These are phyloP conservation scores for Coriolopsis trogii DNA, from an alignment of 1,284 basidiomycete genomes.

Conservation along the genomic window DNA sequence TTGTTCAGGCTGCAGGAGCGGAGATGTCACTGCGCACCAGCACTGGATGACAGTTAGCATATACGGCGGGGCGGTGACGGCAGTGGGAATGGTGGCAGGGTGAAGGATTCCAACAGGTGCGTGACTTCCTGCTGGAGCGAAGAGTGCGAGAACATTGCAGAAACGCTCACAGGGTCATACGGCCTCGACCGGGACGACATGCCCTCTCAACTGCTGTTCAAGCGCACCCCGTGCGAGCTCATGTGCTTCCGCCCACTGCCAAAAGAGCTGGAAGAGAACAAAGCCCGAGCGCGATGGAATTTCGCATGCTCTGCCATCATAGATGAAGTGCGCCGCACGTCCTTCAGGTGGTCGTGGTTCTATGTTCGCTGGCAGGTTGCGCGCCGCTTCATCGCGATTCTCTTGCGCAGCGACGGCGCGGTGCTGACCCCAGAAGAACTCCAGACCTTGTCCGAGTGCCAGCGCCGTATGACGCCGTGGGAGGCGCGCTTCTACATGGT, in stretches of 20 bases:
- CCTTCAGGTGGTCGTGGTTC: not conserved
- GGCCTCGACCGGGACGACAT: constrained; percentile 10
- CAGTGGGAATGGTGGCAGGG: too few species aligned
- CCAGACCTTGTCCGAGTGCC: not conserved
- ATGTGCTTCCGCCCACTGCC: constrained; percentile 24
- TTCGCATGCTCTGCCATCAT: constrained; percentile 22
- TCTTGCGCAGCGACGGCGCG: not conserved
- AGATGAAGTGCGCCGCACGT: constrained; percentile 9
- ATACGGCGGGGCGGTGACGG: too few species aligned
- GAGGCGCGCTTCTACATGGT: not conserved
- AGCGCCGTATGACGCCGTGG: not conserved
- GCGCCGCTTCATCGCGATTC: not conserved
- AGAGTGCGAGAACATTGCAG: too few species aligned
- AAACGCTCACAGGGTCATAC: not conserved
- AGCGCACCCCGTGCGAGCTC: not conserved
- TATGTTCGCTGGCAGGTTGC: not conserved
- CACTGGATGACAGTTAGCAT: too few species aligned
- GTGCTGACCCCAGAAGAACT: not conserved
- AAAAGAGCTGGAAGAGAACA: constrained; percentile 17
- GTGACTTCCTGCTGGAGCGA: too few species aligned
- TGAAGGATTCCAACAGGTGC: too few species aligned
- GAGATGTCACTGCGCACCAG: too few species aligned
- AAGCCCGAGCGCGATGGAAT: constrained; percentile 25
- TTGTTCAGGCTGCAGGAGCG: too few species aligned
- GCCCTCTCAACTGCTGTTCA: constrained; percentile 1